phyloP scores from a whole-genome alignment of 2,329 filamentous ascomycete species.

The Coleophoma eucalyptorum region DNA sequence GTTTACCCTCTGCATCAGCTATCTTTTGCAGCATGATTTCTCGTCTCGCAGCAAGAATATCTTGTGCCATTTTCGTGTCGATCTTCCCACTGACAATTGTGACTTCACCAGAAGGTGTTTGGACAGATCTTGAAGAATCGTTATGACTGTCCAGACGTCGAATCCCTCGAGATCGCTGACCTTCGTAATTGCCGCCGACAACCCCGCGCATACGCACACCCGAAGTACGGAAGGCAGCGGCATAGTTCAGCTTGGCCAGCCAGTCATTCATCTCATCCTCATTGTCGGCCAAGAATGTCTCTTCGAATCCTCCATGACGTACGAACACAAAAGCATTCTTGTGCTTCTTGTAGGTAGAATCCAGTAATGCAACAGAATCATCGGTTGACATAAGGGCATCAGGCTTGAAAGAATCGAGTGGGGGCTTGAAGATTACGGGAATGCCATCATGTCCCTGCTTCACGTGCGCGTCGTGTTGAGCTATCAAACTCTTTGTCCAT shows the following conservation, averaged over 20 bases:
- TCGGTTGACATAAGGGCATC: conserved; percentile 92
- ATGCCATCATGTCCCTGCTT: conserved; percentile 72
- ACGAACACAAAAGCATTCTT: conserved; percentile 94
- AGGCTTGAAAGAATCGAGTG: conserved; percentile 87
- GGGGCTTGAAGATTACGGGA: conserved; percentile 86
- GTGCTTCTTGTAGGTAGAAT: conserved; percentile 87
- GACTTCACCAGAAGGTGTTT: conserved; percentile 70
- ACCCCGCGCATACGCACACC: conserved; percentile 89
- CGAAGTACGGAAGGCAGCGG: conserved; percentile 87
- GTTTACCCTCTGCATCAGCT: conserved; percentile 73
- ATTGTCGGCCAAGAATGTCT: conserved; percentile 85
- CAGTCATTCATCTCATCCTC: conserved; percentile 95
- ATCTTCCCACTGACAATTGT: conserved; percentile 70
- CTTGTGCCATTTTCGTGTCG: conserved; percentile 78
- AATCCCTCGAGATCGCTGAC: conserved; percentile 69
- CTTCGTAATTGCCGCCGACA: conserved; percentile 79
- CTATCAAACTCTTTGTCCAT: conserved; percentile 89
- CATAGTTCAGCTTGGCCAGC: conserved; percentile 94
- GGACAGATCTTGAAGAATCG: conserved; percentile 54
- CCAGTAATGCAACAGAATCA: conserved; percentile 82
- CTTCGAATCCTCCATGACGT: conserved; percentile 80
- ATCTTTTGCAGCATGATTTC: conserved; percentile 84
- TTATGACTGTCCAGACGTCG: conserved; percentile 55
- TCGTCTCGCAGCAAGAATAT: conserved; percentile 78
- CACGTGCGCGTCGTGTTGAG: conserved; percentile 79